Evolutionary conservation across 2,329 filamentous ascomycete species (phyloP).

Genomic region (Alternaria consortialis): DNA sequence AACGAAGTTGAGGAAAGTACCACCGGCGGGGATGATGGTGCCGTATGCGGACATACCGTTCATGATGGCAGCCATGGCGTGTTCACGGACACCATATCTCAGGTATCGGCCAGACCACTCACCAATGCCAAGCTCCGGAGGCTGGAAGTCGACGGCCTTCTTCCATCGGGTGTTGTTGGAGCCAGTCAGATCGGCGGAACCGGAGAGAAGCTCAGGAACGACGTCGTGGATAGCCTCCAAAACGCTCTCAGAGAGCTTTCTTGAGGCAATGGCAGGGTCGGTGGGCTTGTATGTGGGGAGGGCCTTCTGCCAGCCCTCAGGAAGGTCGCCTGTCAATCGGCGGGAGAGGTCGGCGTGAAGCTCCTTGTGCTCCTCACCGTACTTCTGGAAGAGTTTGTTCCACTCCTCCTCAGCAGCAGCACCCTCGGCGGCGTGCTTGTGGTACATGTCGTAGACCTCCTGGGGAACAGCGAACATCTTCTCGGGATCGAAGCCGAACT

Average conservation of each 20-base stretch:
- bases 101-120: constrained; percentile 92
- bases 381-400: constrained; percentile 92
- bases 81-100: constrained; percentile 91
- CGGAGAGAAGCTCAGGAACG: constrained; percentile 91
- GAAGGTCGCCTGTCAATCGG: constrained; percentile 82
- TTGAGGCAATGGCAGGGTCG: constrained; percentile 86
- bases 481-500: constrained; percentile 95
- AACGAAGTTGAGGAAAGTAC: constrained; percentile 99
- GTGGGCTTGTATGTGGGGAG: constrained; percentile 89
- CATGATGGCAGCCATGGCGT: constrained; percentile 90
- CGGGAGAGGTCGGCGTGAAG: constrained; percentile 84
- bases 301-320: constrained; percentile 94
- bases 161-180: constrained; percentile 99
- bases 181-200: constrained; percentile 96
- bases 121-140: constrained; percentile 83
- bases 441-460: constrained; percentile 90
- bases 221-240: constrained; percentile 84
- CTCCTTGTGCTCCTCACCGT: constrained; percentile 77
- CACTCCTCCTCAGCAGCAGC: constrained; percentile 92
- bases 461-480: constrained; percentile 93
- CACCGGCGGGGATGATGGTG: constrained; percentile 89
- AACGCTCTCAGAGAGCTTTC: constrained; percentile 95
- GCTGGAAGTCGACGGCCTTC: constrained; percentile 96
- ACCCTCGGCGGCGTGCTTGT: constrained; percentile 84
- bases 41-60: constrained; percentile 97